Evolutionary conservation across 768 basidiomycete genomes (phyloP).

Genomic region (Saitozyma podzolica): DNA sequence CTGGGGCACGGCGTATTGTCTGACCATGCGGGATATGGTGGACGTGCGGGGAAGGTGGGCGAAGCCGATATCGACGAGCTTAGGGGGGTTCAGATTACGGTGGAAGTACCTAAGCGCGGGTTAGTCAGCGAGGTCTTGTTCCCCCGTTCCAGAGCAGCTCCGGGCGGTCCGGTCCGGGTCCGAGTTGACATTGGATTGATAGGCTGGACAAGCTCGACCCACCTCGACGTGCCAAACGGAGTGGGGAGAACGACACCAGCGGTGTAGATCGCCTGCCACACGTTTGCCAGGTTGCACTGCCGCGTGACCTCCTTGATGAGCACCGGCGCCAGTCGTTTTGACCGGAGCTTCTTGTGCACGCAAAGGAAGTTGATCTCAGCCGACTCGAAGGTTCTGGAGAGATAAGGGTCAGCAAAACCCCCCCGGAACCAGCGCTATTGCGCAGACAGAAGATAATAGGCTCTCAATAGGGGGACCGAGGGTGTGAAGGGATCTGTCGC

Average conservation of each 20-base stretch:
- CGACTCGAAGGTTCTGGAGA: conserved; percentile 63
- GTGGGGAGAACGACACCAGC: conserved; percentile 91
- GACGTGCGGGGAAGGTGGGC: conserved; percentile 79
- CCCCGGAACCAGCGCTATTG: neutral
- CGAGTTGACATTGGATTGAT: conserved; percentile 10
- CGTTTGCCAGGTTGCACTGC: conserved; percentile 79
- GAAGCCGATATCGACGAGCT: conserved; percentile 87
- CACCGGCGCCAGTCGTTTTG: conserved; percentile 90
- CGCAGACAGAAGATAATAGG: neutral
- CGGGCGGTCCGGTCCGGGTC: too few relatives aligned
- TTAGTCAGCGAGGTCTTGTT: too few relatives aligned
- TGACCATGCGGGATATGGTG: conserved; percentile 89
- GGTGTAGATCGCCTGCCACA: conserved; percentile 98
- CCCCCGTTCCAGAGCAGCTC: too few relatives aligned
- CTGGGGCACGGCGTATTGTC: conserved; percentile 66
- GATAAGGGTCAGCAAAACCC: neutral
- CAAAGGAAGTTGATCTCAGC: conserved; percentile 98
- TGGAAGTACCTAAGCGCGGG: conserved; percentile 72
- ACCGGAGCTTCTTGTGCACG: conserved; percentile 94
- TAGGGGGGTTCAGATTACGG: conserved; percentile 84
- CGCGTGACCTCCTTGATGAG: conserved; percentile 97
- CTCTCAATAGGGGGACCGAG: neutral
- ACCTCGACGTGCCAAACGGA: conserved; percentile 82
- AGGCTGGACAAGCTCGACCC: conserved; percentile 34
- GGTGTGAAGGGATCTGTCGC: neutral